Base-by-base conservation (phyloP, 495 filamentous ascomycete genomes). In the Pyronema domesticum region DNA sequence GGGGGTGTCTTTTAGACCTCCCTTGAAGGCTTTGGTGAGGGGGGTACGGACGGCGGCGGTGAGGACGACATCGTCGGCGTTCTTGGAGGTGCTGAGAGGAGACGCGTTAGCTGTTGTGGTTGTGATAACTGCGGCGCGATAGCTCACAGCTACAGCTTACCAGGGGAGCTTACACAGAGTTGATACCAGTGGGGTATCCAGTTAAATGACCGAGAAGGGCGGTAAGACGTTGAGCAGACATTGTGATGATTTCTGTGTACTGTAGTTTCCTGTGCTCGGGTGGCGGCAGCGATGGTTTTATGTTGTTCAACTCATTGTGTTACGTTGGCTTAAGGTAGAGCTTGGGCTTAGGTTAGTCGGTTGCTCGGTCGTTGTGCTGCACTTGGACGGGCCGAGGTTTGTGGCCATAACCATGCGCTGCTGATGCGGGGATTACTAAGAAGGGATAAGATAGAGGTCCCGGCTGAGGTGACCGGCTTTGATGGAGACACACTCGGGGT, bases 51-150 rank as follows among this genome's bases (percentile, higher is more conserved):
- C 69, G 6, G 83, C 83, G 45, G 85, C 74, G 13, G 86, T 93
- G 60, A 98, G 91, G 58, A 98, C 91, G 14, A 95, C 76, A 76
- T 98, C 91, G 69, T 98, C 91, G 55, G 89, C 79, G 68, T 89
- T 93, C 74, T 95, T 89, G 55, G 85, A 81, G 17, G 85, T 91
- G 68, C 89, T 95, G 61, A 39, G 23, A 53, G 10, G 35, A 44
- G 34, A 17, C 11, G 42, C n/a, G 37, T 54, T 23, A 55, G 17
- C 30, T 45, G 5, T 30, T 30, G 23, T 30, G 23, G 23, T 30
- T 30, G 5, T 30, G 23, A 30, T 30, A 30, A 5, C 23, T 30
- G 23, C 5, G 5, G 5, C 23, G 23, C 23, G 23, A 30, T 50
- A 53, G 17, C 58, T 48, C 45, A 5, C 5, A 5, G 23, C 23